Percentiles rank a stretch among this genome's conserved stretches.
phyloP scores from a whole-genome alignment of 2,329 filamentous ascomycete species.

The Parafenestella ontariensis region DNA sequence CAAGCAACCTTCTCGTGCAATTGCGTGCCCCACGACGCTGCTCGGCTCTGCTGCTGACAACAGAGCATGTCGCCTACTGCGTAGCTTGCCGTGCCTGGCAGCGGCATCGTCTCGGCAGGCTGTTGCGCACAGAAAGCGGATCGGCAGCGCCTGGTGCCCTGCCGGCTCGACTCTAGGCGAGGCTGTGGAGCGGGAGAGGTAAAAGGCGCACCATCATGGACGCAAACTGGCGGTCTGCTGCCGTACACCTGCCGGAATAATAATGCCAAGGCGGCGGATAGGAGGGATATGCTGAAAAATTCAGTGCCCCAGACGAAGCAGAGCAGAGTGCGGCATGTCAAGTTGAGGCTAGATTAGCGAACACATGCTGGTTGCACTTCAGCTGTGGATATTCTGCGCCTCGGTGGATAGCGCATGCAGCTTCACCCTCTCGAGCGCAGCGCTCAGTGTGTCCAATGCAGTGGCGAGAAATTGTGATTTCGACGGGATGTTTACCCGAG shows the following conservation, averaged over 20 bases:
- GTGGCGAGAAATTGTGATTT: constrained; percentile 25
- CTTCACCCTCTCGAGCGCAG: constrained; percentile 17
- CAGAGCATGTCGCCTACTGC: too few relatives aligned
- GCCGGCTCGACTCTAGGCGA: constrained; percentile 17
- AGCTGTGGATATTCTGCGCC: constrained; percentile 13
- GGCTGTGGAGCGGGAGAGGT: constrained; percentile 11
- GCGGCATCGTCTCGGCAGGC: neutral
- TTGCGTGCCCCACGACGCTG: constrained; percentile 9
- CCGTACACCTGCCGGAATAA: constrained; percentile 17
- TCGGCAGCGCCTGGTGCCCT: constrained; percentile 7
- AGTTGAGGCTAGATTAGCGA: constrained; percentile 17
- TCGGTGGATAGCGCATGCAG: constrained; percentile 11
- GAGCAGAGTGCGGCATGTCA: constrained; percentile 15
- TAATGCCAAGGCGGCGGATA: constrained; percentile 28
- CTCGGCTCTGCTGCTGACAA: neutral
- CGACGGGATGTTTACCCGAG: constrained; percentile 18
- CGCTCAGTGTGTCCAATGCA: constrained; percentile 27
- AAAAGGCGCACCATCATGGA: constrained; percentile 27
- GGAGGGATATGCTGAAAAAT: constrained; percentile 28
- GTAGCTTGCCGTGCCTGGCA: too few relatives aligned
- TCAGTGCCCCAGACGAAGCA: constrained; percentile 22
- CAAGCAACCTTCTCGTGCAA: constrained; percentile 11
- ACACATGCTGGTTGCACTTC: neutral
- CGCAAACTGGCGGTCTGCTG: constrained; percentile 42
- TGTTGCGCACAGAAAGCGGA: too few relatives aligned